Base-by-base conservation (phyloP, 805 yeast species). In the Wickerhamomyces sydowiorum region DNA sequence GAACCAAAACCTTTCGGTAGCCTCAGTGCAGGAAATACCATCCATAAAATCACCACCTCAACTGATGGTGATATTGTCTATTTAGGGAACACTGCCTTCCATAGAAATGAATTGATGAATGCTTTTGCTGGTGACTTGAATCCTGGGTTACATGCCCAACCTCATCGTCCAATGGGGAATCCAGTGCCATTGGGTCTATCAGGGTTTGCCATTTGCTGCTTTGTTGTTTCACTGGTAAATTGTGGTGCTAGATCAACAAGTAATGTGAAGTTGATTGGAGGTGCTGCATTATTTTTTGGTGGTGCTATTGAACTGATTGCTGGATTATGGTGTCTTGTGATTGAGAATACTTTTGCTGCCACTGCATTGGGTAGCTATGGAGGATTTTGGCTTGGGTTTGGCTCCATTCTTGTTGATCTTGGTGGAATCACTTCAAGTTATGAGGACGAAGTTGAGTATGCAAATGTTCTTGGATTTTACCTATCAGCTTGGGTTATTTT, bases 321-420 rank as follows among this genome's bases (percentile, higher is more conserved):
- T 7, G 90, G 89, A 43, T 70, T 83, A 70, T 77, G 85, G 75
- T 87, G 85, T 61, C 72, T 82, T 62, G 78, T 82, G n/a, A 69
- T 77, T 32, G 89, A 84, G 52, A 82, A 82, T 62, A 82, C 88
- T 19, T 83, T 81, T 65, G 87, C 87, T 63, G 86, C 82, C 51
- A 72, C 83, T 23, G 65, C 66, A 19, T 56, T 67, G 44, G 63
- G 67, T 28, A 58, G 70, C 5, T 68, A 65, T 50, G 91, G 86
- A 44, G 90, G 87, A 3, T 83, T 83, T 60, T 83, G 91, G 91
- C 75, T 80, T 67, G 68, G 81, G 22, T 83, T 78, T 69, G 89
- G 82, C 45, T 84, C 84, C 25, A 74, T 83, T 27, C 60, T 64
- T 44, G 70, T 75, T 37, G 80, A 79, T 37, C 73, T 75, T 55